Base-by-base conservation (phyloP, 805 yeast genomes). In the Starmerella vaccinii region DNA sequence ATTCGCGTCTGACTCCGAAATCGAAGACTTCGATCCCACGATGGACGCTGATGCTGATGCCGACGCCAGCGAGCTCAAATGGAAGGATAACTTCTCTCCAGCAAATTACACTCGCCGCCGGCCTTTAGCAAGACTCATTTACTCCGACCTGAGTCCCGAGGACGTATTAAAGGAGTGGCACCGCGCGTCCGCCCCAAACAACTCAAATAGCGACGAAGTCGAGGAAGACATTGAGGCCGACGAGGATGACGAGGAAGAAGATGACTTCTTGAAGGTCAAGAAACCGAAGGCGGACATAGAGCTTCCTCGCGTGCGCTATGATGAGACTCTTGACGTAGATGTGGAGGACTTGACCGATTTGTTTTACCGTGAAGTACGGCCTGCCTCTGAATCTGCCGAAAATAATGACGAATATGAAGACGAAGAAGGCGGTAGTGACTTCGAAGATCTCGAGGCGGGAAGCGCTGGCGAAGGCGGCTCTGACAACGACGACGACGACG, bases 101-200 rank as follows among this genome's bases (percentile, higher is more conserved):
- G 76, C 54, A 76, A 82, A n/a, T 57, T 75, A 5, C 62, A 68
- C 52, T 70, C 67, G 62, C 72, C 68, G 59, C 76, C 85, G 94
- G 89, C 85, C 90, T 65, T 77, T 90, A 54, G 80, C 82, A 59
- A 85, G 84, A 61, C 69, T 90, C 50, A 70, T 92, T 4, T 90
- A 92, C 65, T 74, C 84, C 77, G 80, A 82, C 51, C 82, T 85
- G 58, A 72, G 87, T 12, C 89, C 97, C 0, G 71, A 68, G 2
- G 67, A 66, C 22, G 61, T 66, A 7, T 47, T 62, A 12, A 46
- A 51, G 46, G 48, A 61, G 23, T 66, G 67, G 64, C 53, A 45
- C 30, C 10, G 22, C 62, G 63, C 38, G 8, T 4, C 32, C 12
- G 59, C 59, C 9, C 57, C 54, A 16, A 57, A 10, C n/a, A 9